These are phyloP conservation scores for Picochlorum sp. DNA, from an alignment of 139 green algal genomes.

Conservation along the genomic window DNA sequence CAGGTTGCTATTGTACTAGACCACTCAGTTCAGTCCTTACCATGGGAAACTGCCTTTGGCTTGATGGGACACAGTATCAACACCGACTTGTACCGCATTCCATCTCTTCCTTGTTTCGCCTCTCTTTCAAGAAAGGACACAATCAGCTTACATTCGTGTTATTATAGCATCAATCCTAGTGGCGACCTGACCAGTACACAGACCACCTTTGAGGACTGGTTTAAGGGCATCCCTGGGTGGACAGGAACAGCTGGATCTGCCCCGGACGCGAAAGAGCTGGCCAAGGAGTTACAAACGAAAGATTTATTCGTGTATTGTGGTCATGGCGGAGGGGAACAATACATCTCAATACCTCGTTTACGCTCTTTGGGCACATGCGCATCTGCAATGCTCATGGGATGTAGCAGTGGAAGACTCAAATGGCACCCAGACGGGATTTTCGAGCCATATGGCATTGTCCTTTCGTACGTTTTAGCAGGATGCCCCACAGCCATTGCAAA, in stretches of 20 bases:
- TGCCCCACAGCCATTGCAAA: conserved; percentile 72
- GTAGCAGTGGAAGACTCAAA: conserved; percentile 69
- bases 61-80: conserved; percentile 5
- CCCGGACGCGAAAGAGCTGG: conserved; percentile 25
- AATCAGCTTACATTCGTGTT: conserved; percentile 29
- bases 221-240: conserved; percentile 48
- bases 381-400: conserved; percentile 77
- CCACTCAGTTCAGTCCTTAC: conserved; percentile 44
- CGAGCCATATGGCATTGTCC: conserved; percentile 47
- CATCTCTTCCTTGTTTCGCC: conserved; percentile 26
- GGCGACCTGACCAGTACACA: conserved; percentile 74
- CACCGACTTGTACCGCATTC: conserved; percentile 37
- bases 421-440: conserved; percentile 21
- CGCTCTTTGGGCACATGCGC: conserved; percentile 48
- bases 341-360: conserved; percentile 45
- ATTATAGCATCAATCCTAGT: conserved; percentile 80
- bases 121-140: not conserved
- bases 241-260: conserved; percentile 40
- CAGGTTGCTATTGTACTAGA: conserved; percentile 52
- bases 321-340: conserved; percentile 79
- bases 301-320: conserved; percentile 85
- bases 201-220: conserved; percentile 56
- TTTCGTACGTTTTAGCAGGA: conserved; percentile 70
- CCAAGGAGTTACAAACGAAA: conserved; percentile 36
- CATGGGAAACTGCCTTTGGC: conserved; percentile 57